Base-by-base conservation (phyloP, 495 filamentous ascomycete genomes). In the Neurospora terricola region DNA sequence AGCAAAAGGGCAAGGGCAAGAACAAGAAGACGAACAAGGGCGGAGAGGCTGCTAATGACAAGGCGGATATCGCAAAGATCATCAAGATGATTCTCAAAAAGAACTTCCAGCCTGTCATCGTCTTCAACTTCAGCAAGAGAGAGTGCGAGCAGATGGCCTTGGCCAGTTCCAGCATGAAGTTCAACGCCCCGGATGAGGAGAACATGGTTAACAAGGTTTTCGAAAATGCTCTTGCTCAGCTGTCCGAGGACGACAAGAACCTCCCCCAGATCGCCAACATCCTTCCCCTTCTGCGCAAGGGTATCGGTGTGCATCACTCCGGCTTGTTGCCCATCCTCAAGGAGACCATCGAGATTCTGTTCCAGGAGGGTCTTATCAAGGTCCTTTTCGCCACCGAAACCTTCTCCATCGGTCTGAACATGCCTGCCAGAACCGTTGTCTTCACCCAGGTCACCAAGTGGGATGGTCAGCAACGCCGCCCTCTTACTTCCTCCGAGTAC, bases 111-210 rank as follows among this genome's bases (percentile, higher is more conserved):
- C 96, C 96, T 1, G 96, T 98, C 76, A 99, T 99, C 77, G 94
- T 99, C 48, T 99, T 99, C 88, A 97, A 93, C 80, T 99, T 99
- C 86, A 97, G 94, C 86, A 99, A 99, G 85, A 88, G 96, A 70
- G 93, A 97, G 73, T 97, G 94, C 80, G 96, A 99, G 82, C 86
- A 87, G 68, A 88, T 92, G 78, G 96, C 96, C 23, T 83, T 99
- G 54, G 87, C 93, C 75, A 93, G 97, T 84, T 94, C 90, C 73
- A 86, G 87, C 71, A 85, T 97, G 78, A 89, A 93, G n/a, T 99
- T 98, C 87, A 99, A 99, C 84, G 92, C 96, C 73, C 92, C 95
- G n/a, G 92, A 92, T 0, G 96, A 99, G 81, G 97, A 97, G 81
- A 90, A 87, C 14, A 96, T 98, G 94, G 96, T 99, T 3, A 85